phyloP scores from a whole-genome alignment of 495 filamentous ascomycete species.

The Beverwykella pulmonaria region DNA sequence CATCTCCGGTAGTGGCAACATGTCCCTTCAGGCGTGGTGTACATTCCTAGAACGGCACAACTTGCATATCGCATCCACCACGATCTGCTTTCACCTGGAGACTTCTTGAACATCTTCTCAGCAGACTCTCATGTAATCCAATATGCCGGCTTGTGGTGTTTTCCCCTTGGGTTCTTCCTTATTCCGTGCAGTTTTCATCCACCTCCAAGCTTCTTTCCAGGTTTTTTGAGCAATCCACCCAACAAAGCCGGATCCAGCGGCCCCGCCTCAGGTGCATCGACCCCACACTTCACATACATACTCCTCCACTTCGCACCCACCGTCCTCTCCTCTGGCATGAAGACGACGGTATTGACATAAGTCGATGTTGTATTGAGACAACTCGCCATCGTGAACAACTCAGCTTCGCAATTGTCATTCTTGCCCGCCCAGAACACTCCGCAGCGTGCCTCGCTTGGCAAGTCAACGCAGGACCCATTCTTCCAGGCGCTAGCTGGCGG shows the following conservation, averaged over 20 bases:
- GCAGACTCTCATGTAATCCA: too few relatives aligned
- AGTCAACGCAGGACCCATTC: constrained; percentile 25
- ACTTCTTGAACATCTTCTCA: too few relatives aligned
- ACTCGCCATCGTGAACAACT: constrained; percentile 21
- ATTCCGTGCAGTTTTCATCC: too few relatives aligned
- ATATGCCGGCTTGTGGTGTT: too few relatives aligned
- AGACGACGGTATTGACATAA: constrained; percentile 31
- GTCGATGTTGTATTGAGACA: constrained; percentile 23
- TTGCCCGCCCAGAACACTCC: constrained; percentile 31
- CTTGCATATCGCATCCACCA: too few relatives aligned
- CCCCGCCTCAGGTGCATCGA: constrained; percentile 20
- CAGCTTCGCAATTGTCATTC: constrained; percentile 30
- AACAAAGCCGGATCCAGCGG: constrained; percentile 24
- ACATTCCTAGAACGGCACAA: too few relatives aligned
- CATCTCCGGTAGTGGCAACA: too few relatives aligned
- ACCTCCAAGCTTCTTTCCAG: constrained; percentile 8
- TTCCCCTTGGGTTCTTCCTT: too few relatives aligned
- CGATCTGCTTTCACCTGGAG: too few relatives aligned
- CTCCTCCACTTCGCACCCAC: constrained; percentile 32
- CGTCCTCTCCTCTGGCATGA: constrained; percentile 33
- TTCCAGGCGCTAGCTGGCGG: constrained; percentile 5
- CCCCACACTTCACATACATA: constrained; percentile 34
- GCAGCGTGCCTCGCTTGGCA: constrained; percentile 19
- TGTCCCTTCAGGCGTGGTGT: too few relatives aligned
- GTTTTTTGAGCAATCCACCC: constrained; percentile 15